Base-by-base conservation (phyloP, 768 basidiomycete genomes). In the Termitomyces sp. region DNA sequence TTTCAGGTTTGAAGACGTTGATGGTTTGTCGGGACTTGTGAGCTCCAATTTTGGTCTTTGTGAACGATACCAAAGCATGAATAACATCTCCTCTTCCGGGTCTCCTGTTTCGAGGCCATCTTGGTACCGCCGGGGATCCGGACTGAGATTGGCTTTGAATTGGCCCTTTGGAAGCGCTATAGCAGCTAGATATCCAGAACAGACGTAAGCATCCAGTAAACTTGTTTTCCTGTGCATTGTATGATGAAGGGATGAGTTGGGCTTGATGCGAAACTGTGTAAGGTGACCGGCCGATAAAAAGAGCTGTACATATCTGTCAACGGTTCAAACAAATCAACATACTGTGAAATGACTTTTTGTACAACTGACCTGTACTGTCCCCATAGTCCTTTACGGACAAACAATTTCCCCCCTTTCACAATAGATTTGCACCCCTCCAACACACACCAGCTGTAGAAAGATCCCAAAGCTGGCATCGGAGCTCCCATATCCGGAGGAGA, bases 51-150 rank as follows among this genome's bases (percentile, higher is more conserved):
- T 59, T 12, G 59, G 39, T 8, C 54, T 41, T 28, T 77, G 73
- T 23, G 76, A 73, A 54, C 78, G 79, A 70, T 84, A 88, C 81
- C 81, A 89, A 14, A 98, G 70, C 67, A 91, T 84, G 60, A 98
- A 94, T 14, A 94, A 72, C 61, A 84, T 88, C 67, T 98, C 95
- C 67, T 95, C 92, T 49, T 91, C 89, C 9, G 81, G 78, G 63
- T 98, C 95, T 60, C 91, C 82, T 11, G 86, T 84, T 70, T 96
- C 91, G 11, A 98, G 75, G 1, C 95, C 95, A 65, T 98, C 96
- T 54, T 85, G 79, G 67, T 97, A 98, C 45, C 91, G 83, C 10
- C 91, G 82, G 1, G 91, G 83, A 32, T 79, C 70, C 9, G 75
- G 68, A 1, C 73, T 70, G 16, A 70, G 71, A 62, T 83, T 77